Conservation (phyloP, 2,329 filamentous ascomycete genomes). For the Aureobasidium sp. region DNA sequence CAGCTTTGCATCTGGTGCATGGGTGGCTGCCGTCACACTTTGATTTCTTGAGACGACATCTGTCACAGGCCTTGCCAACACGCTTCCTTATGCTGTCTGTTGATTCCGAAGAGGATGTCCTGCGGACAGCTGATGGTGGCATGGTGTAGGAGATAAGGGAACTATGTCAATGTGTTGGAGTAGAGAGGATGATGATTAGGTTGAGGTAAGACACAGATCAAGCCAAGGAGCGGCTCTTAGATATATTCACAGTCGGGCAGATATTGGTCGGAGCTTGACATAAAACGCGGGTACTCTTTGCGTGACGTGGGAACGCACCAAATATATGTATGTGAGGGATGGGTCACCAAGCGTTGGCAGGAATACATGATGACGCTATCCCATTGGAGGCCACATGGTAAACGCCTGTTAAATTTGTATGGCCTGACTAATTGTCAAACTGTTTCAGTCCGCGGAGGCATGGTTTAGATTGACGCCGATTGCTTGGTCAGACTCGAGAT, state of each 20-base stretch:
- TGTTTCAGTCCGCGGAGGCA: constrained; percentile 15
- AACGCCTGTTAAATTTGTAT: constrained; percentile 10
- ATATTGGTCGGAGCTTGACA: constrained; percentile 1
- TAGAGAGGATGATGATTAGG: background rate
- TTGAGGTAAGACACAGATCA: background rate
- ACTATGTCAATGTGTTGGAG: background rate
- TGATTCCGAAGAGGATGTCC: constrained; percentile 14
- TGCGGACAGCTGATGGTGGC: constrained; percentile 8
- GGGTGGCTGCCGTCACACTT: constrained; percentile 59
- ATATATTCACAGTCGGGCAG: background rate
- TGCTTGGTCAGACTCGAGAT: constrained; percentile 13
- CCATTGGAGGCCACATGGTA: constrained; percentile 7
- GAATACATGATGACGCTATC: constrained; percentile 10
- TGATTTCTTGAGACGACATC: constrained; percentile 59
- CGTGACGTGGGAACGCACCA: constrained; percentile 8
- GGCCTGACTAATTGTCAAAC: constrained; percentile 14
- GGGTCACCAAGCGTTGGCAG: constrained; percentile 13
- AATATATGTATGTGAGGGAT: constrained; percentile 12
- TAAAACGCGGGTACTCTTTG: background rate
- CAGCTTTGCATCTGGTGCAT: constrained; percentile 55
- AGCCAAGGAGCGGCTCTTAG: background rate
- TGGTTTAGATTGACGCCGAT: constrained; percentile 10
- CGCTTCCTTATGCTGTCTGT: constrained; percentile 47
- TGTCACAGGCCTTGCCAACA: constrained; percentile 60
- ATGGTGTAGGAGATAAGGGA: background rate